phyloP scores from a whole-genome alignment of 2,329 filamentous ascomycete species.

The Colletotrichum shisoi region DNA sequence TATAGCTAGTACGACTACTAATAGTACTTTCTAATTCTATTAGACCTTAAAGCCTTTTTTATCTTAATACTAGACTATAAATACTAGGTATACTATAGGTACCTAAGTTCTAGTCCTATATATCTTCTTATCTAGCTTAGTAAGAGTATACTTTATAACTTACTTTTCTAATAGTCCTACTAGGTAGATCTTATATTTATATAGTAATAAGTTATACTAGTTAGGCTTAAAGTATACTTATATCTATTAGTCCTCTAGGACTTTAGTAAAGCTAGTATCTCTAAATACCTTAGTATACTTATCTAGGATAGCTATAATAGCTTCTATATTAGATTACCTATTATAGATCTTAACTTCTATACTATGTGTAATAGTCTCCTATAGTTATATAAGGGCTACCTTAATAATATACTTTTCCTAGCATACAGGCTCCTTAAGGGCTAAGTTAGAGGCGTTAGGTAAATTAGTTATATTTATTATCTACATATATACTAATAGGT shows the following conservation, averaged over 20 bases:
- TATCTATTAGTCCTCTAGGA: background rate
- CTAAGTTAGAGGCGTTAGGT: background rate
- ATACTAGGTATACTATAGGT: too few species aligned
- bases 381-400: too few species aligned
- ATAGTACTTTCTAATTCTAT: too few species aligned
- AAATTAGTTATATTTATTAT: background rate
- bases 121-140: too few species aligned
- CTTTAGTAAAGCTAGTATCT: background rate
- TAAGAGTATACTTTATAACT: background rate
- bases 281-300: background rate
- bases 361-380: too few species aligned
- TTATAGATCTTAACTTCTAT: background rate
- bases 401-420: too few species aligned
- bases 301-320: background rate
- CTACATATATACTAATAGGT: background rate
- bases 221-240: background rate
- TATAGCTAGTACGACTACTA: too few species aligned
- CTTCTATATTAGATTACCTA: fast-evolving
- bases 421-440: background rate
- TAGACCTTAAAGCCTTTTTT: too few species aligned
- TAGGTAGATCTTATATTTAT: background rate
- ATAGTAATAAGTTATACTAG: background rate
- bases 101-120: too few species aligned
- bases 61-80: too few species aligned
- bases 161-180: background rate